Conservation (phyloP, 2,329 filamentous ascomycete species). For the Simplicillium aogashimaense region DNA sequence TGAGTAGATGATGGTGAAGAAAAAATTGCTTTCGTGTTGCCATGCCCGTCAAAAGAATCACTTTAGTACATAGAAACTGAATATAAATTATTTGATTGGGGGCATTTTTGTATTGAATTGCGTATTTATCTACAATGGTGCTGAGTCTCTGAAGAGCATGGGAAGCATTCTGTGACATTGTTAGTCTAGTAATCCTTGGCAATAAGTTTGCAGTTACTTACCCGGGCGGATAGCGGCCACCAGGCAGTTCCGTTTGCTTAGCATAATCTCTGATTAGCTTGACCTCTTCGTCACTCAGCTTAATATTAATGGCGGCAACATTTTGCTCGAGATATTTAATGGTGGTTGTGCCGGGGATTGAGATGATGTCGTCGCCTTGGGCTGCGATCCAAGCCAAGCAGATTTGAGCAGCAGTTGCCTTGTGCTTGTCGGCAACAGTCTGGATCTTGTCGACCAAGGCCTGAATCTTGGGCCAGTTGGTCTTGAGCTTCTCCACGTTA, state of each 20-base stretch:
- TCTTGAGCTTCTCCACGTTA: slow-evolving; percentile 9
- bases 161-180: no score
- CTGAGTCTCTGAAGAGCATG: no score
- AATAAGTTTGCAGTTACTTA: slow-evolving; percentile 1
- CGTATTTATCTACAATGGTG: no score
- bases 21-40: no score
- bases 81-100: no score
- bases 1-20: no score
- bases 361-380: slow-evolving; percentile 50
- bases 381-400: slow-evolving; percentile 54
- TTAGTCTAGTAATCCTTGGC: no score
- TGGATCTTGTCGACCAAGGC: slow-evolving; percentile 38
- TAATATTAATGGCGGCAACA: slow-evolving; percentile 19
- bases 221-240: slow-evolving; percentile 12
- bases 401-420: slow-evolving; percentile 44
- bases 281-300: slow-evolving; percentile 22
- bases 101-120: no score
- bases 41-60: no score
- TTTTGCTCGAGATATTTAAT: slow-evolving; percentile 38
- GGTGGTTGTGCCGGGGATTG: slow-evolving; percentile 43
- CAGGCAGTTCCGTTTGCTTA: slow-evolving; percentile 15
- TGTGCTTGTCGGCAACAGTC: slow-evolving; percentile 41
- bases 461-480: slow-evolving; percentile 34
- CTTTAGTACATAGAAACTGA: no score
- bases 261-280: slow-evolving; percentile 19